Percentiles rank a stretch among this genome's conserved stretches.
Evolutionary conservation across 2,329 filamentous ascomycete species (phyloP).

Genomic region (Sclerotinia borealis): DNA sequence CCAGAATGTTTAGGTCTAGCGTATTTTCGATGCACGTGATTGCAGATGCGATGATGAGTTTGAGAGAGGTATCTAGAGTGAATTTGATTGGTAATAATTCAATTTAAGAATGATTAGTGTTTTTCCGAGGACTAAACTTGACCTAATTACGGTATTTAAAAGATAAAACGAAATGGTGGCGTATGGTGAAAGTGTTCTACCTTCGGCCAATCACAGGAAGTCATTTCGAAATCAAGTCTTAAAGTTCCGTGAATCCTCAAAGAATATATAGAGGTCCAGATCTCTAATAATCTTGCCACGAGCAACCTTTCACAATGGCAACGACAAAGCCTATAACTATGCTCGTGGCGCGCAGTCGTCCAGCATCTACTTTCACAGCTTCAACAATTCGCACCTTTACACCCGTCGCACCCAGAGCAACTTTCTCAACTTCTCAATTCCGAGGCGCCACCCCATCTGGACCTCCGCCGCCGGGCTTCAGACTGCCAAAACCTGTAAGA

Average conservation of each 20-base stretch:
- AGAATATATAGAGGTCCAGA: slow-evolving; percentile 9
- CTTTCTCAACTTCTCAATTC: slow-evolving; percentile 29
- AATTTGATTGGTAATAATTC: neutral
- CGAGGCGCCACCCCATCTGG: slow-evolving; percentile 61
- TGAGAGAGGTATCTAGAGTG: neutral
- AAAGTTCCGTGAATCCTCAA: slow-evolving; percentile 15
- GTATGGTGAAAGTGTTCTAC: slow-evolving; percentile 1
- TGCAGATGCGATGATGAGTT: neutral
- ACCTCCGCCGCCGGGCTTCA: slow-evolving; percentile 74
- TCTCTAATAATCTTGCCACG: slow-evolving; percentile 28
- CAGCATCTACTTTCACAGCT: slow-evolving; percentile 26
- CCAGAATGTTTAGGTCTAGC: slow-evolving; percentile 18
- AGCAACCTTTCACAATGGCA: slow-evolving; percentile 32
- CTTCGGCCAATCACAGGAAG: slow-evolving; percentile 8
- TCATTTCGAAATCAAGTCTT: slow-evolving; percentile 8
- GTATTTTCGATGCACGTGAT: slow-evolving; percentile 9
- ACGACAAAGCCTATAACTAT: slow-evolving; percentile 33
- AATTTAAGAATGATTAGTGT: neutral
- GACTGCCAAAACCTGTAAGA: slow-evolving; percentile 62
- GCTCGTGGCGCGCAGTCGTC: slow-evolving; percentile 33
- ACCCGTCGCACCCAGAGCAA: slow-evolving; percentile 19
- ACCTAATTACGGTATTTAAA: neutral
- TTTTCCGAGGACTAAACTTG: neutral
- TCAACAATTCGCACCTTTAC: slow-evolving; percentile 23
- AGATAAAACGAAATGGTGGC: slow-evolving; percentile 2